Evolutionary conservation across 2,329 filamentous ascomycete genomes (phyloP), one percentile per base, ranked within the genome.

Genomic region (Fonsecaea erecta): DNA sequence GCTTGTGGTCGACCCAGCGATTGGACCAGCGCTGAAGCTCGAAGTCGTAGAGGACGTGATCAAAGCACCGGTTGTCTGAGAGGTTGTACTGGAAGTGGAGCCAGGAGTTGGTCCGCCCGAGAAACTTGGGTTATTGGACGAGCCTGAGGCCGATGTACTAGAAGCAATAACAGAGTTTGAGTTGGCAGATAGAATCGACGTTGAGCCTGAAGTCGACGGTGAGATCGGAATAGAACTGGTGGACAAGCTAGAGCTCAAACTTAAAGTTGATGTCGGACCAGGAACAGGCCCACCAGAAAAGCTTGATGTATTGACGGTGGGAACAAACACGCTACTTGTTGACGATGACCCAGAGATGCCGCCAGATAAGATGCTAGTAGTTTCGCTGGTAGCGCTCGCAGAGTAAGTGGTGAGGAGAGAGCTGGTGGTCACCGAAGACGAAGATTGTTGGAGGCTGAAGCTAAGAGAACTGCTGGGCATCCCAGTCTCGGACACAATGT

Each of bases 141-240:
- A 48, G 12, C 16, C 34, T 26, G 62, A 24, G n/a, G 30, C 35
- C 3, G 57, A 61, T 14, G 26, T 32, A 40, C 48, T 51, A 53
- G 40, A 30, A 26, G 21, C 35, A 26, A 35, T 52, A 24, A 52
- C 18, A 46, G 37, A 52, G 51, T 14, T 60, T 21, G 52, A 37
- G 60, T 43, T 57, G 34, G 48, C 9, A 8, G 37, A 52, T 9
- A 14, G 48, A 8, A 12, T n/a, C 21, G 52, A 53, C n/a, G 28
- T 32, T 37, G 54, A 18, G 52, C 16, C 12, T 4, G 54, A 18
- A 21, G 28, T 62, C 24, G 40, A 37, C 12, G 52, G 3, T 28
- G 60, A 57, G 16, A 26, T 46, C 11, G 62, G 35, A 16, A 24
- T 28, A 34, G 43, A 37, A 57, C 61, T 53, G 37, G 60, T 55